Base-by-base conservation (phyloP, 1,139 yeast genomes). In the Nakaseomyces glabratus region DNA sequence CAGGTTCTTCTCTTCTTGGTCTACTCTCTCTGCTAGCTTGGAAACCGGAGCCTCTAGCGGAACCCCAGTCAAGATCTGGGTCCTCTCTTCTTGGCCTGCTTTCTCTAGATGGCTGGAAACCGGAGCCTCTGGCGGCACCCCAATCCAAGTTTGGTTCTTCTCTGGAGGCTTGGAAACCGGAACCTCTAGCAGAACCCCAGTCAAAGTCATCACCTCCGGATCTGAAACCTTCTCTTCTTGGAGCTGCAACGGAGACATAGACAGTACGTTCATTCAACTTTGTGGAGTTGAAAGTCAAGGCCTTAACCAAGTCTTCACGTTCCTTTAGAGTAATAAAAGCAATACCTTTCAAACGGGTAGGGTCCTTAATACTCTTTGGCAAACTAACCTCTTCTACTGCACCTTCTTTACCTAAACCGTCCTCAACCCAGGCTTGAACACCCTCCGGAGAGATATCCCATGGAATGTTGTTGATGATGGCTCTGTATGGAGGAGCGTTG, bases 201-300 rank as follows among this genome's bases (percentile, higher is more conserved):
- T 55, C 53, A 24, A 45, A 44, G 28, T 48, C 49, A 22, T 43
- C 52, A 14, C 69, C 69, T 20, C 59, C 54, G 38, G 66, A 52
- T 60, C 76, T 60, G 37, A 58, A 64, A 32, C 67, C 71, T 36
- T 63, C 69, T 49, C 67, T 76, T 49, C 73, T 78, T 43, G 93
- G 93, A 40, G 93, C 95, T 35, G 97, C 96, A 39, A 90, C 97
- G 47, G 77, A 74, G 38, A 93, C 84, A 47, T 75, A 82, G 44
- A 85, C 73, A 50, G 76, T 75, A 64, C 95, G 78, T 37, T 86
- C 93, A 41, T 71, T 71, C 52, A 84, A 67, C 43, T 72, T 77
- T 38, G 75, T 60, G 49, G 74, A 76, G 42, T 77, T 71, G 52
- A 81, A 70, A 35, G 67, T 65, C 50, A 88, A 67, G 4, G 93